Evolutionary conservation across 169 alveolate genomes (phyloP).

Genomic region (Theileria sp.): DNA sequence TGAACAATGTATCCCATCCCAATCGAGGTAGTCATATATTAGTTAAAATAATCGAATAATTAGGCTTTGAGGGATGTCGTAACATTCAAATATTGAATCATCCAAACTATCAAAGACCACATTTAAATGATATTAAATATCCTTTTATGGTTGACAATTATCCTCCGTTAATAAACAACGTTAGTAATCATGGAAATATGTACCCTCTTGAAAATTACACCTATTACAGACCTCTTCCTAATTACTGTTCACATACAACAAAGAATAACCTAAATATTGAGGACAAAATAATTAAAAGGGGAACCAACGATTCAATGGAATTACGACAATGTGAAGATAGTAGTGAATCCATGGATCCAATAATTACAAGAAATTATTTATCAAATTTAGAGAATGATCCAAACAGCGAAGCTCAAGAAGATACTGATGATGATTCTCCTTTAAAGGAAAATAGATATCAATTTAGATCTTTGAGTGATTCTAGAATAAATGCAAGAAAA

Average conservation of each 20-base stretch:
- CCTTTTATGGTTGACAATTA: background rate
- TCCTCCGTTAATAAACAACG: background rate
- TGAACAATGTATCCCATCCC: slow-evolving; percentile 11
- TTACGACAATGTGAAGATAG: background rate
- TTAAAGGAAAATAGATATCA: background rate
- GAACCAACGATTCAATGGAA: background rate
- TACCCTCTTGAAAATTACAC: slow-evolving; percentile 10
- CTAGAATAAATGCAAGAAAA: background rate
- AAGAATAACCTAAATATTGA: background rate
- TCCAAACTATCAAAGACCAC: background rate
- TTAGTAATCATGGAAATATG: background rate
- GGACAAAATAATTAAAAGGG: background rate
- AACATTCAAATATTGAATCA: background rate
- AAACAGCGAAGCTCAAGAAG: background rate
- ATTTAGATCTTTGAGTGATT: background rate
- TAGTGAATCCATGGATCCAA: background rate
- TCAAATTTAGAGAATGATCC: background rate
- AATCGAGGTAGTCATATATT: background rate
- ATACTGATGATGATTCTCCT: background rate
- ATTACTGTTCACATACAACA: background rate
- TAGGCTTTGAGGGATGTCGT: background rate
- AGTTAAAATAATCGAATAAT: background rate
- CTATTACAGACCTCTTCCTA: background rate
- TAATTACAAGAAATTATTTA: slow-evolving; percentile 1
- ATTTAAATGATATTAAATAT: background rate